Conservation (phyloP, 768 basidiomycete genomes). For the Tephrocybe rancida region DNA sequence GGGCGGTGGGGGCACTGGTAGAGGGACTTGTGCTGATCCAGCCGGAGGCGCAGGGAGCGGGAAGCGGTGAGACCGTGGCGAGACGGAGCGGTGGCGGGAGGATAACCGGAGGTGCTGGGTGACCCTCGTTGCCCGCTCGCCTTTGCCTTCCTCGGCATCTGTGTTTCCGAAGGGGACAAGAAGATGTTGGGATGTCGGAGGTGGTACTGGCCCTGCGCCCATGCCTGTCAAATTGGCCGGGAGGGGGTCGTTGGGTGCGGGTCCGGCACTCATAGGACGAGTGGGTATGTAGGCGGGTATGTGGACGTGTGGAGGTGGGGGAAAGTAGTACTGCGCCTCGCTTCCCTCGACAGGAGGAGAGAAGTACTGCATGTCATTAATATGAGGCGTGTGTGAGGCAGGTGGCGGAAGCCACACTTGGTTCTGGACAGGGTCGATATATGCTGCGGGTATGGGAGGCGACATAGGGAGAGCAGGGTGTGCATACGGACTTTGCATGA, state of each 20-base stretch:
- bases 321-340: conserved; percentile 35
- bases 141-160: conserved; percentile 61
- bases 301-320: conserved; percentile 24
- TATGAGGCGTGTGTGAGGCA: conserved; percentile 28
- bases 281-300: conserved; percentile 12
- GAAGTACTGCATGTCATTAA: conserved; percentile 27
- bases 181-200: conserved; percentile 16
- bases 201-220: conserved; percentile 16
- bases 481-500: conserved; percentile 31
- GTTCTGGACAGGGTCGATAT: conserved; percentile 38
- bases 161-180: background rate
- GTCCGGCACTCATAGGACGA: conserved; percentile 16
- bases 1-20: conserved; percentile 1
- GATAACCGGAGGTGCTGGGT: conserved; percentile 59
- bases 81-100: conserved; percentile 62
- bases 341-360: conserved; percentile 22
- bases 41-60: conserved; percentile 34
- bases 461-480: conserved; percentile 37
- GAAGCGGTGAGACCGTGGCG: conserved; percentile 60
- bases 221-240: conserved; percentile 18
- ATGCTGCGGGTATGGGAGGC: conserved; percentile 40
- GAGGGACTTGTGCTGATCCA: conserved; percentile 15
- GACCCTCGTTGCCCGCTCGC: conserved; percentile 58
- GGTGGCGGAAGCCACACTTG: conserved; percentile 55
- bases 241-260: conserved; percentile 1